phyloP scores from a whole-genome alignment of 2,329 filamentous ascomycete genomes.

The Ophiostoma sp. region DNA sequence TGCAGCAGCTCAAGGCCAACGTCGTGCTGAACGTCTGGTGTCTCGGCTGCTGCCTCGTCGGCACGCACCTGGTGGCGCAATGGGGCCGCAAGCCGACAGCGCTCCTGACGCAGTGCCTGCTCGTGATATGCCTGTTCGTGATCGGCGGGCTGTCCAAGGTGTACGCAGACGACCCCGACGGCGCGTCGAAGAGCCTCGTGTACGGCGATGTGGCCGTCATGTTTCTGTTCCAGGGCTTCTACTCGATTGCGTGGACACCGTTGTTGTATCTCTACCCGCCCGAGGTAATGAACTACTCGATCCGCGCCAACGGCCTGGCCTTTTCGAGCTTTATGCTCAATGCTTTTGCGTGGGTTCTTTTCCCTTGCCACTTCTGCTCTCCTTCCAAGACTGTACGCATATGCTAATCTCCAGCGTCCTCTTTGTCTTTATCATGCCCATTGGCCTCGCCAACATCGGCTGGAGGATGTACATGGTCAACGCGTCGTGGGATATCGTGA shows the following conservation, averaged over 20 bases:
- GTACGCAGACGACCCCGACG: conserved; percentile 36
- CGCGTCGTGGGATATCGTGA: conserved; percentile 39
- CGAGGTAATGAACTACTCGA: conserved; percentile 45
- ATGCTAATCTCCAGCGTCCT: conserved; percentile 15
- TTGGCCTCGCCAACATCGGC: conserved; percentile 39
- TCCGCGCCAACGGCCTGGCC: conserved; percentile 44
- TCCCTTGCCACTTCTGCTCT: conserved; percentile 14
- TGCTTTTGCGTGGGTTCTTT: conserved; percentile 2
- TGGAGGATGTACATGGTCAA: conserved; percentile 47
- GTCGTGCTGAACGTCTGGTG: conserved; percentile 49
- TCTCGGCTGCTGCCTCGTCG: conserved; percentile 42
- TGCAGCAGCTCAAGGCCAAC: conserved; percentile 43
- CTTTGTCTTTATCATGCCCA: conserved; percentile 36
- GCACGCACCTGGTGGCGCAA: conserved; percentile 39
- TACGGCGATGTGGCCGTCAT: conserved; percentile 50
- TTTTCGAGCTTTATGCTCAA: conserved; percentile 31
- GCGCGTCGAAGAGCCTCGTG: conserved; percentile 42
- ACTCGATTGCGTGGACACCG: conserved; percentile 47
- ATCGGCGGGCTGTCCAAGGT: conserved; percentile 44
- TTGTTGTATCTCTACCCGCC: conserved; percentile 52
- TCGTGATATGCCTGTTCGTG: conserved; percentile 42
- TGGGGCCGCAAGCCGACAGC: conserved; percentile 41
- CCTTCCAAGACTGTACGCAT: no score
- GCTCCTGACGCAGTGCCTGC: conserved; percentile 35
- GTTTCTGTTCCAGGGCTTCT: conserved; percentile 44